Conservation (phyloP, 768 basidiomycete genomes). For the Megacollybia marginata region DNA sequence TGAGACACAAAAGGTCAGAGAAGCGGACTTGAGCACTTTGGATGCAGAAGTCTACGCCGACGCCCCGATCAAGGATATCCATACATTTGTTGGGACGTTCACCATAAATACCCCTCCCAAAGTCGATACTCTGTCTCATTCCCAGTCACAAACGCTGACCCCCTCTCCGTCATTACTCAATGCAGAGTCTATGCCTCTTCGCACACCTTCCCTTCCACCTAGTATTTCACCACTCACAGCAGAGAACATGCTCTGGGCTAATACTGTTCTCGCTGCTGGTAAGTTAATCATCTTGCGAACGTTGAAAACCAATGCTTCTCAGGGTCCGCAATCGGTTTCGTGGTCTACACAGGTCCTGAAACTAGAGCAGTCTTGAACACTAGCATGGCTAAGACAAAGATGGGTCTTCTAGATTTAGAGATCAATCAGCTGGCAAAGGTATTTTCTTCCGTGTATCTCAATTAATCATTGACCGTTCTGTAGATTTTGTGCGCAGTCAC, state of each 20-base stretch:
- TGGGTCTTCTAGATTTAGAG: slow-evolving; percentile 86
- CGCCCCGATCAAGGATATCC: slow-evolving; percentile 93
- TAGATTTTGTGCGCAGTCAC: slow-evolving; percentile 94
- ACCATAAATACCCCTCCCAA: slow-evolving; percentile 52
- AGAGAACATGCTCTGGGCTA: slow-evolving; percentile 95
- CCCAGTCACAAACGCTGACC: not conserved
- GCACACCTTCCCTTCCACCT: slow-evolving; percentile 18
- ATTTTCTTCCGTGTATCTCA: not conserved
- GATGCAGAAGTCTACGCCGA: slow-evolving; percentile 94
- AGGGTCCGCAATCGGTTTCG: slow-evolving; percentile 75
- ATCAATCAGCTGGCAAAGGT: slow-evolving; percentile 96
- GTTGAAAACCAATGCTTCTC: too few species aligned
- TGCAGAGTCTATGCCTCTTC: too few species aligned
- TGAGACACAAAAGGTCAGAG: slow-evolving; percentile 67
- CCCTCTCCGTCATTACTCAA: not conserved
- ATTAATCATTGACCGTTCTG: not conserved
- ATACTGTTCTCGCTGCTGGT: slow-evolving; percentile 95
- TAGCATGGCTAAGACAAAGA: slow-evolving; percentile 91
- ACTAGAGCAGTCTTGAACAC: slow-evolving; percentile 99
- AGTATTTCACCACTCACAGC: slow-evolving; percentile 83
- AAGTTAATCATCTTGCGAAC: too few species aligned
- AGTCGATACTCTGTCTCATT: not conserved
- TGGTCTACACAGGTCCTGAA: slow-evolving; percentile 91
- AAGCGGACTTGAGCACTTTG: slow-evolving; percentile 47
- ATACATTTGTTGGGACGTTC: slow-evolving; percentile 90